These are phyloP conservation scores for Trichoderma sp. DNA, from an alignment of 2,329 filamentous ascomycete genomes.

Conservation along the genomic window DNA sequence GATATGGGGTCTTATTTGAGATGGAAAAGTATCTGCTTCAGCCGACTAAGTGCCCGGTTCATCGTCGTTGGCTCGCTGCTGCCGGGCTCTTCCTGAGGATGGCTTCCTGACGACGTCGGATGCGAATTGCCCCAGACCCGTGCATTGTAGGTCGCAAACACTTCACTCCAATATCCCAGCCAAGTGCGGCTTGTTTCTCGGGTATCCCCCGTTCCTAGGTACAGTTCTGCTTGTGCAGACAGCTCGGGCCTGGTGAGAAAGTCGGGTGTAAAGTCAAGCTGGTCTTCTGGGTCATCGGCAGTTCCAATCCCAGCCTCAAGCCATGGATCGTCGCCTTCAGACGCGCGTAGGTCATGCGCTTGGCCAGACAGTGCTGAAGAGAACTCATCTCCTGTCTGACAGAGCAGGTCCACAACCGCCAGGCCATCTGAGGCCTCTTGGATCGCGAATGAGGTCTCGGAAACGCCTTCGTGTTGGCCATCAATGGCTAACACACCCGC, in stretches of 20 bases:
- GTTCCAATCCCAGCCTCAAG: neutral
- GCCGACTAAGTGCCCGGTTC: constrained; percentile 6
- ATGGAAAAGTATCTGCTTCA: constrained; percentile 8
- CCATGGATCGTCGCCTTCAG: neutral
- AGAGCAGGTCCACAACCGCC: constrained; percentile 13
- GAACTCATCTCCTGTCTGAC: neutral
- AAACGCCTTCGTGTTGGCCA: neutral
- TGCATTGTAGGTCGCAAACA: constrained; percentile 19
- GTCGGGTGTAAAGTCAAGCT: constrained; percentile 7
- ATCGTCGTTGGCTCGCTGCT: neutral
- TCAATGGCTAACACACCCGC: neutral
- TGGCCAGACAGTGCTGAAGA: too few species aligned
- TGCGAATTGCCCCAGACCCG: constrained; percentile 15
- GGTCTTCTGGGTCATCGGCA: neutral
- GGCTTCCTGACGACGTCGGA: neutral
- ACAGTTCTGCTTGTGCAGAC: neutral
- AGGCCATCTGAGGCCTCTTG: constrained; percentile 12
- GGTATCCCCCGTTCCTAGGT: constrained; percentile 1
- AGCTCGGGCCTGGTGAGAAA: neutral
- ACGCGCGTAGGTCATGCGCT: neutral
- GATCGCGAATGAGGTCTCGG: neutral
- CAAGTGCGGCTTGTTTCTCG: constrained; percentile 6
- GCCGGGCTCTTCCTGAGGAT: neutral
- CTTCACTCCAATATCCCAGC: constrained; percentile 5
- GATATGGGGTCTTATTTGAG: neutral